Percentiles rank a stretch among this genome's conserved stretches.
phyloP scores from a whole-genome alignment of 2,329 filamentous ascomycete genomes.

The Diaporthe longicolla region DNA sequence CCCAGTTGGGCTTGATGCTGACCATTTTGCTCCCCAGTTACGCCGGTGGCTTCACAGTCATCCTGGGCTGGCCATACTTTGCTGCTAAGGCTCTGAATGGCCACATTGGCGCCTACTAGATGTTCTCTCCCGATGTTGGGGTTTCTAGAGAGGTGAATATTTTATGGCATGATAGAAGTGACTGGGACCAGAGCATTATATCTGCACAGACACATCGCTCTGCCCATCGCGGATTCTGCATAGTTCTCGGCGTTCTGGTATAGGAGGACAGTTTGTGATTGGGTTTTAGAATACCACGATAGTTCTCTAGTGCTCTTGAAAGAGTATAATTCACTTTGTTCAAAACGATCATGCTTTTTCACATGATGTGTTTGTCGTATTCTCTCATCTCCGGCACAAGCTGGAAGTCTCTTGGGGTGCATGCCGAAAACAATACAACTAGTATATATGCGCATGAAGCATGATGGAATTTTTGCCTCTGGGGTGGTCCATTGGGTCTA shows the following conservation, averaged over 20 bases:
- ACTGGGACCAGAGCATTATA: constrained; percentile 26
- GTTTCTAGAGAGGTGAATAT: neutral
- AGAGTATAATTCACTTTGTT: constrained; percentile 36
- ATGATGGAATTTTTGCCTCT: no score
- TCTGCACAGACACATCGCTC: constrained; percentile 29
- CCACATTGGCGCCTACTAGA: constrained; percentile 47
- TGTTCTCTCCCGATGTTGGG: neutral
- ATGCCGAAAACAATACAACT: no score
- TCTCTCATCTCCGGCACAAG: no score
- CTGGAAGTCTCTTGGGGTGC: no score
- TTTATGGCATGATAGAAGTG: neutral
- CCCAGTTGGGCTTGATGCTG: constrained; percentile 8
- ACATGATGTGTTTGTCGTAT: no score
- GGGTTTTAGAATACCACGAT: constrained; percentile 33
- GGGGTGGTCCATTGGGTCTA: no score
- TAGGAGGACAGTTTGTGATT: constrained; percentile 34
- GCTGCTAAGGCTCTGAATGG: constrained; percentile 47
- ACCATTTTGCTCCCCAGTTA: constrained; percentile 48
- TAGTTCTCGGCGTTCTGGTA: constrained; percentile 39
- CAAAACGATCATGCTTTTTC: neutral
- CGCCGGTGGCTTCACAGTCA: constrained; percentile 50
- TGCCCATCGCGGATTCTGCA: constrained; percentile 33
- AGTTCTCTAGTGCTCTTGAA: constrained; percentile 20
- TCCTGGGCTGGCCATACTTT: constrained; percentile 57
- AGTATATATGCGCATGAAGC: no score